A percentile compares a stretch with the other conserved stretches of the same genome.
phyloP scores from a whole-genome alignment of 345 rosid genomes.

The Hibiscus syriacus region DNA sequence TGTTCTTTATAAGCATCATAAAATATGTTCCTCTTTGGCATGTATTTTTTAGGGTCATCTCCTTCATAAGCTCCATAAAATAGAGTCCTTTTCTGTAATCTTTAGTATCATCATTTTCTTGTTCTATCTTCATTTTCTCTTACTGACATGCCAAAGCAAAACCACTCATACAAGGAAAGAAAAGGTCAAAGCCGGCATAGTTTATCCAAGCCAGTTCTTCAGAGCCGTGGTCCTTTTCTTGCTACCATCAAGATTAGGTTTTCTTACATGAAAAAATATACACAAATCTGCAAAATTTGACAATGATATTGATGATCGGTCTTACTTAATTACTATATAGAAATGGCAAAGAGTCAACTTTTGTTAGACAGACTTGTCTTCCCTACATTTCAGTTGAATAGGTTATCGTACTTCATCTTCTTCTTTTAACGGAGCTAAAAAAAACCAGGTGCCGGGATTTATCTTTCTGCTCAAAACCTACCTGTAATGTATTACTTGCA shows the following conservation, averaged over 20 bases:
- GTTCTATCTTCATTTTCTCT: background rate
- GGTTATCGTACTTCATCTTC: background rate
- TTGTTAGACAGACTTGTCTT: background rate
- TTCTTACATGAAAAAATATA: background rate
- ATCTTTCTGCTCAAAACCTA: background rate
- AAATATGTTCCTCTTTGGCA: background rate
- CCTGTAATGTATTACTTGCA: background rate
- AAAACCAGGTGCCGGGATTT: background rate
- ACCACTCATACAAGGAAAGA: background rate
- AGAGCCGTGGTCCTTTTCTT: background rate
- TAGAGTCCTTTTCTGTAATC: background rate
- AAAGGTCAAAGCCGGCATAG: background rate
- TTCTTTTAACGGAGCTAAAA: background rate
- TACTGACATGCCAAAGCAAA: background rate
- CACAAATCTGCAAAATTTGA: background rate
- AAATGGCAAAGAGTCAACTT: background rate
- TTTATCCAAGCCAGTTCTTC: background rate
- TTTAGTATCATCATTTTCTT: background rate
- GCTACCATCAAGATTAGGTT: background rate
- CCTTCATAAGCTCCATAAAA: background rate
- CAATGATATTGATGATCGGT: background rate
- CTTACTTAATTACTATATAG: background rate
- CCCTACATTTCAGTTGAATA: background rate
- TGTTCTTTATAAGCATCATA: background rate
- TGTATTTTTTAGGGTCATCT: background rate